Conservation (phyloP, 169 alveolate species). For the Plasmodium knowlesi region DNA sequence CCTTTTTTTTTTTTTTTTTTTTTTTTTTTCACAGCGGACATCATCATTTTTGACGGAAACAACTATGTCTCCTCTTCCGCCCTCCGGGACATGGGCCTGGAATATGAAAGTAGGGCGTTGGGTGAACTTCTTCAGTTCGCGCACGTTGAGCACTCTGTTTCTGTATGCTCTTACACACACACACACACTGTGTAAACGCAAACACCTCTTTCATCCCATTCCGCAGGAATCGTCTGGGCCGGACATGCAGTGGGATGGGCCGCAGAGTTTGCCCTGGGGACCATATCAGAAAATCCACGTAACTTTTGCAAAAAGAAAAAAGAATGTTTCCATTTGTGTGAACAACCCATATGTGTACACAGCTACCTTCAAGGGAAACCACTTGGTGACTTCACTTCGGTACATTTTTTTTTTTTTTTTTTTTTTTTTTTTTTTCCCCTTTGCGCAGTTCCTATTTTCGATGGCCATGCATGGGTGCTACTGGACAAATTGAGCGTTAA, state of each 20-base stretch:
- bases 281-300: conserved; percentile 55
- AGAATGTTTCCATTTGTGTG: not conserved
- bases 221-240: conserved; percentile 62
- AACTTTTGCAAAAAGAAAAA: not conserved
- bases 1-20: not conserved
- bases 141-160: not conserved
- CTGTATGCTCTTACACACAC: not conserved
- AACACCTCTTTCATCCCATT: not conserved
- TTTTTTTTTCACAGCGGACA: conserved; percentile 20
- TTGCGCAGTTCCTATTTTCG: conserved; percentile 52
- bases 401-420: not conserved
- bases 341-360: not conserved
- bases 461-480: conserved; percentile 58
- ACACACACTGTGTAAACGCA: not conserved
- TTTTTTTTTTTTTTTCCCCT: not conserved
- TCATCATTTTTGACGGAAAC: conserved; percentile 45
- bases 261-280: conserved; percentile 52
- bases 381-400: not conserved
- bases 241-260: conserved; percentile 39
- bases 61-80: conserved; percentile 47
- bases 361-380: not conserved
- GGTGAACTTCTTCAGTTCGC: not conserved
- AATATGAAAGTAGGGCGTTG: conserved; percentile 21
- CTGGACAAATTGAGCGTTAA: conserved; percentile 50
- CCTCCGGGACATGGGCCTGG: conserved; percentile 45